Evolutionary conservation across 2,329 filamentous ascomycete genomes (phyloP), one percentile per base, ranked within the genome.

Genomic region (Alternaria metachromatica): DNA sequence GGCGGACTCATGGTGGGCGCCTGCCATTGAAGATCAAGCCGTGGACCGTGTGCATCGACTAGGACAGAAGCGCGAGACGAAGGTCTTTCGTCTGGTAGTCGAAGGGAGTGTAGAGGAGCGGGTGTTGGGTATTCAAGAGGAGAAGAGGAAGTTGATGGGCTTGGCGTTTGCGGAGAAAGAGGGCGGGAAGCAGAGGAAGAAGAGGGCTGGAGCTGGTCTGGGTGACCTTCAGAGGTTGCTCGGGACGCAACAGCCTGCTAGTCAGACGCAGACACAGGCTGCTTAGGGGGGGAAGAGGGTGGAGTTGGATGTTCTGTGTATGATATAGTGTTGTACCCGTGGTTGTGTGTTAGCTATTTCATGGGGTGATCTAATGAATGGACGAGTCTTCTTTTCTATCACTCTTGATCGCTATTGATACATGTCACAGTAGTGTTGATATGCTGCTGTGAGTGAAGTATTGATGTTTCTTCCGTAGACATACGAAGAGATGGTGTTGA

Each of bases 1-100:
- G 20, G 88, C 89, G 0, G 94, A 97, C 78, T 92, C 88, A 63
- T 97, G 93, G 94, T 97, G 94, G 80, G 93, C 94, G 2, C 94
- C 94, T 0, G 93, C 93, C 1, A 96, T 97, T 59, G 94, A 97
- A 79, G 93, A 97, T 70, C 94, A 97, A 77, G 94, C 94, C 4
- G 87, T 97, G 3, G 94, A 97, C 76, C 90, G 94, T 5, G 93
- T 97, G 7, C 92, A 97, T 76, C 87, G 94, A 0, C 84, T 97
- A 0, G 94, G 94, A 0, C 94, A 97, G 81, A 94, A 86, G 67
- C 87, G 91, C 41, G 87, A 90, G 64, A 94, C 91, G 0, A 94
- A 88, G 1, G 90, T 97, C 2, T 96, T 93, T 84, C 85, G 93
- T 50, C 83, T 97, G 10, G 88, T 97, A 2, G 91, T 97, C 82